phyloP scores from a whole-genome alignment of 768 basidiomycete genomes.

The Podaxis mareebaensis region DNA sequence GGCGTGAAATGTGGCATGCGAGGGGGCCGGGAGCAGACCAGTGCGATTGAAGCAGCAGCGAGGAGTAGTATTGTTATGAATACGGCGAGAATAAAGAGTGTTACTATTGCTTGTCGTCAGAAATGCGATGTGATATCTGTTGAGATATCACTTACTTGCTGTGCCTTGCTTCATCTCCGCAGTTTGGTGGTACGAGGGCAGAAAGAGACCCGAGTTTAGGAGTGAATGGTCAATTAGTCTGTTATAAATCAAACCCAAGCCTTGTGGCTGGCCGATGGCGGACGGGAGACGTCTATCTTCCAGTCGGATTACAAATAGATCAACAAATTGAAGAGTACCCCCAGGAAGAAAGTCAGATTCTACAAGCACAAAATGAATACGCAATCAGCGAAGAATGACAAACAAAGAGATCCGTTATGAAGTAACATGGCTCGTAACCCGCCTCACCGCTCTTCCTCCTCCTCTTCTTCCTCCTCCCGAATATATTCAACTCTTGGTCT shows the following conservation, averaged over 20 bases:
- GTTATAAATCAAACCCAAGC: not conserved
- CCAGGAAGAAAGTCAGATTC: not conserved
- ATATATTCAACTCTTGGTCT: slow-evolving; percentile 6
- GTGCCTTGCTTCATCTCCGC: slow-evolving; percentile 9
- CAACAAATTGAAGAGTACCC: not conserved
- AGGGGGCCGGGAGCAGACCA: slow-evolving; percentile 9
- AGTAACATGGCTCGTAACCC: not conserved
- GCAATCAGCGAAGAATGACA: not conserved
- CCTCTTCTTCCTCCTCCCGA: slow-evolving; percentile 13
- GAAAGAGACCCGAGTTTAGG: not conserved
- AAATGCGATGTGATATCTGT: not conserved
- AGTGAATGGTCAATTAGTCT: not conserved
- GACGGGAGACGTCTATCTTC: not conserved
- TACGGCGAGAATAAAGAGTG: slow-evolving; percentile 9
- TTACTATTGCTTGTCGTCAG: slow-evolving; percentile 6
- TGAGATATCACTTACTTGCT: slow-evolving; percentile 2
- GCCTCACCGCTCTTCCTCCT: slow-evolving; percentile 7
- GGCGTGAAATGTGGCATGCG: slow-evolving; percentile 10
- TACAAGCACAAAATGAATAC: not conserved
- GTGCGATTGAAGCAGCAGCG: not conserved
- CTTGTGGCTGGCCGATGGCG: not conserved
- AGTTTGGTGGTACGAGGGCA: not conserved
- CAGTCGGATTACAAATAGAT: slow-evolving; percentile 5
- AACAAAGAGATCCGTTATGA: not conserved
- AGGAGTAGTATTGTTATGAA: slow-evolving; percentile 9